Evolutionary conservation across 306 rosid genomes (phyloP).

Genomic region (Begonia peltatifolia): DNA sequence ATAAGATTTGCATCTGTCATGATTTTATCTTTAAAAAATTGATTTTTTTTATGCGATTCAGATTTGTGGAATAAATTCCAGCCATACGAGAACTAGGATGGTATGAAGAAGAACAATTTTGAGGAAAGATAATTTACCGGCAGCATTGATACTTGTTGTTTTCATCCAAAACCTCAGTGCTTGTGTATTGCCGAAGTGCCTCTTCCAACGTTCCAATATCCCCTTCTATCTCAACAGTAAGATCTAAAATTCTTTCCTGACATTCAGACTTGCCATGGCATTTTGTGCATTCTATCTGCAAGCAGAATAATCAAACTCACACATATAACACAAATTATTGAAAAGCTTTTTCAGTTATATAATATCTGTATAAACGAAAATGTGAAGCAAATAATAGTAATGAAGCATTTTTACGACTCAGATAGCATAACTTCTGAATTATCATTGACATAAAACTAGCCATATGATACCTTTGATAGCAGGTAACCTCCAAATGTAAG

Average conservation of each 20-base stretch:
- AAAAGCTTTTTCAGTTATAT: not conserved
- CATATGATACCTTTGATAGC: slow-evolving; percentile 49
- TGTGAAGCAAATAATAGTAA: too few species aligned
- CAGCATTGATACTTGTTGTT: slow-evolving; percentile 84
- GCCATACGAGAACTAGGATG: too few species aligned
- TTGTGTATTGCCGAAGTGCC: slow-evolving; percentile 63
- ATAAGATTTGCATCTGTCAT: slow-evolving; percentile 69
- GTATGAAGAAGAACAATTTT: not conserved
- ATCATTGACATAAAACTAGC: not conserved
- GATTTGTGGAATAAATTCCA: too few species aligned
- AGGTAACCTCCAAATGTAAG: slow-evolving; percentile 93
- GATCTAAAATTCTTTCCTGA: slow-evolving; percentile 92
- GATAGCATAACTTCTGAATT: too few species aligned
- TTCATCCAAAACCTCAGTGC: slow-evolving; percentile 83
- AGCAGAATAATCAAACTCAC: slow-evolving; percentile 13
- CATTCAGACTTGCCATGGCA: slow-evolving; percentile 87
- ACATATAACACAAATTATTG: not conserved
- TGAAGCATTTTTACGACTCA: too few species aligned
- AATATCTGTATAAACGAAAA: too few species aligned
- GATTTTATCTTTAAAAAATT: too few species aligned
- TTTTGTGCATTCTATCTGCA: slow-evolving; percentile 81
- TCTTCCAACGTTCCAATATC: slow-evolving; percentile 72
- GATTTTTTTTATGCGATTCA: too few species aligned
- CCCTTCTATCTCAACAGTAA: slow-evolving; percentile 92
- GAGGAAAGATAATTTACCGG: slow-evolving; percentile 29